Evolutionary conservation across 2,329 filamentous ascomycete genomes (phyloP), one percentile per base, ranked within the genome.

Genomic region (Trichophyton equinum): DNA sequence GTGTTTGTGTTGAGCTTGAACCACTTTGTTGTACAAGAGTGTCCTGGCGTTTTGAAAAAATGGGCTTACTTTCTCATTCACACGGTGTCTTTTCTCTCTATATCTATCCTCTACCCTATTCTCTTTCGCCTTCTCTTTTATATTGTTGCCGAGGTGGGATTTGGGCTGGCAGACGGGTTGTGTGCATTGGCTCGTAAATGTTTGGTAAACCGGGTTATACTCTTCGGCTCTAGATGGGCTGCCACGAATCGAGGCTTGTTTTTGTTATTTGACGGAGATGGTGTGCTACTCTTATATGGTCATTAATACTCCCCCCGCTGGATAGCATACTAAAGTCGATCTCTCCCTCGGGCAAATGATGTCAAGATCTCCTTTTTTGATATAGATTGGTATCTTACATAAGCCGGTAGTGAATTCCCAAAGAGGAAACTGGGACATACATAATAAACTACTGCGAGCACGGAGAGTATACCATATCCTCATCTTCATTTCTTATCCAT

Each of bases 21-120:
- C 51, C 51, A 44, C 13, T 55, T 55, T 36, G 25, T 33, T 55
- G 51, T 55, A 55, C 51, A 55, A 55, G 51, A 55, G 51, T 55
- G 51, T 55, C 51, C 27, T 36, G 51, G 51, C 51, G 51, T 55
- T 55, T 55, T 36, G 15, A 33, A 55, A 55, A 55, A 55, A 36
- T 55, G 51, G 49, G 51, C 33, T 22, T 51, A 51, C 22, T 51
- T 38, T 30, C 18, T 30, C 27, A 55, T 38, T 38, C 33, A 38
- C 33, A 38, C 33, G 13, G 51, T 27, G 15, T 33, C 5, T 36
- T 55, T 36, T 33, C 30, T 51, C 25, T 55, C 33, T 55, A 3
- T 33, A n/a, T 51, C 46, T 55, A 15, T 38, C 27, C n/a, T n/a
- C 7, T 55, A 36, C 20, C 8, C 33, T 38, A 6, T 55, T 13